Evolutionary conservation across 495 filamentous ascomycete genomes (phyloP), one percentile per base, ranked within the genome.

Genomic region (Daldinia bambusicola): DNA sequence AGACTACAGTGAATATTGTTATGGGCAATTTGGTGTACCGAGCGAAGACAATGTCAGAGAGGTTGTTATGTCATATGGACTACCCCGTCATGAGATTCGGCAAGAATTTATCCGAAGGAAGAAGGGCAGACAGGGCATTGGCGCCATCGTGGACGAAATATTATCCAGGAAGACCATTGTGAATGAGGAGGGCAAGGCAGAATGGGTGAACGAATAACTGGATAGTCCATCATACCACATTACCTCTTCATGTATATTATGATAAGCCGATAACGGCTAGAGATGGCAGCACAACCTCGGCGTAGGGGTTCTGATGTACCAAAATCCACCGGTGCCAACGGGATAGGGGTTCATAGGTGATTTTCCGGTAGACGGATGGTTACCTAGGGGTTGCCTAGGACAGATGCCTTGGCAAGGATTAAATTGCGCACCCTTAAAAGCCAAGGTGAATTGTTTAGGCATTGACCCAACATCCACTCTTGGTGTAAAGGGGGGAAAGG

Each of bases 1-100:
- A 5, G 80, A 89, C 70, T 97, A 91, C 76, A 65, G 67, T n/a
- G 67, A 82, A 20, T 96, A 97, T 77, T 93, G 92, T 2, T 87
- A 92, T 76, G 26, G 26, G 26, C 75, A 75, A 8, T 81, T 82
- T 38, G 89, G 89, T n/a, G 82, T 99, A 30, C 95, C 94, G 45
- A 84, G 79, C 20, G 94, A 99, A 80, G 48, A 66, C n/a, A 85
- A 92, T 18, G 88, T 98, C 18, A 79, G 87, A 83, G 60, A 74
- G 13, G 66, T 88, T 63, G 84, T 93, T 2, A 74, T 67, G 34
- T 66, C 75, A 60, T 80, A 77, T 36, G 69, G 63, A 4, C 75
- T 70, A 71, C 81, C 77, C 26, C 69, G 13, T 31, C 75, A 81
- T 9, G 75, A 85, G 55, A 67, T 91, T 12, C 74, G 89, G 36